Evolutionary conservation across 148 eudicot genomes (phyloP), one percentile per base, ranked within the genome.

Genomic region (Fagopyrum tataricum): DNA sequence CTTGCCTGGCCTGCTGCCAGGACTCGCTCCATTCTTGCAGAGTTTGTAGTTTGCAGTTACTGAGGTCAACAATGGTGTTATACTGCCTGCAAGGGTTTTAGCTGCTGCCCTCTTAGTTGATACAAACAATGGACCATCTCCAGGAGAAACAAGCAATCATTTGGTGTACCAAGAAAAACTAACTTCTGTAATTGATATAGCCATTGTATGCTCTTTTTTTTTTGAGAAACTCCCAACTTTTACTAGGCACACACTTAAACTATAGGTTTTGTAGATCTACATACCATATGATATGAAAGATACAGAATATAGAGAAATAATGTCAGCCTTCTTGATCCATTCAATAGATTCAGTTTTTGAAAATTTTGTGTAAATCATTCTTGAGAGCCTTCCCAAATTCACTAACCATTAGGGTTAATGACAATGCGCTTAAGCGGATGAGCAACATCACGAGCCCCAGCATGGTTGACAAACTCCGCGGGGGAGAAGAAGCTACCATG

Each of bases 391-490:
- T 31, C 13, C 24, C 1, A 10, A 9, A 11, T 59, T 59, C 39
- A 59, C 26, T 37, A 59, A 23, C 15, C 37, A 59, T 59, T 59
- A 15, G 87, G 85, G 71, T 70, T 82, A 61, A 88, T 85, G 42
- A 86, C 82, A 31, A 88, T 88, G 66, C 85, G 90, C 78, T 81
- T 80, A 23, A 88, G 24, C 7, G 92, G 92, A 59, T 88, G 72
- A 62, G 69, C 79, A 21, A 88, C 88, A 41, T 86, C 86, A 2
- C 78, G 84, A 4, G 90, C 90, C 10, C 90, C 88, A 18, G 84
- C 90, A 69, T 88, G 92, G 75, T 77, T 83, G 31, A 88, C 82
- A 49, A 88, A 88, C 78, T 88, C 92, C 0, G 90, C 88, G 1
- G 92, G 92, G 14, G 92, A 58, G 46, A 81, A 78, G 67, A 83